Evolutionary conservation across 441 rosid genomes (phyloP).

Genomic region (Kokia cookei): DNA sequence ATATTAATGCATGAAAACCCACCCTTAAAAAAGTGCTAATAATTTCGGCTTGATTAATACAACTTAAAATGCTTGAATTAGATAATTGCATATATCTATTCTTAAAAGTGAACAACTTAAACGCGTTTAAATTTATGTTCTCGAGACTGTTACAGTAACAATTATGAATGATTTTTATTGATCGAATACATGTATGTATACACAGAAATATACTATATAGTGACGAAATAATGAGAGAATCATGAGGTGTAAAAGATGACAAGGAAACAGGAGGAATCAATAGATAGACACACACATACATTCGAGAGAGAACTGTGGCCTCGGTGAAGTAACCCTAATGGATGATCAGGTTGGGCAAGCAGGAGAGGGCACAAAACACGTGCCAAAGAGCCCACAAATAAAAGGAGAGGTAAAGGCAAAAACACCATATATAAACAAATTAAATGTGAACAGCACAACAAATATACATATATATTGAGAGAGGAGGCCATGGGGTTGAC

Average conservation of each 20-base stretch:
- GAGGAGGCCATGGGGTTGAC: slow-evolving; percentile 10
- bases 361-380: background rate
- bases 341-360: slow-evolving; percentile 8
- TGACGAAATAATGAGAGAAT: slow-evolving; percentile 29
- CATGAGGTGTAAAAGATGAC: slow-evolving; percentile 22
- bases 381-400: slow-evolving; percentile 7
- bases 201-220: background rate
- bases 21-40: too few species aligned
- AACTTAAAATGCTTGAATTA: too few species aligned
- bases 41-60: too few species aligned
- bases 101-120: too few species aligned
- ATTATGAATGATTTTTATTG: background rate
- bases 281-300: background rate
- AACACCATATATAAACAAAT: background rate
- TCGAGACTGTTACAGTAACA: too few species aligned
- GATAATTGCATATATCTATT: too few species aligned
- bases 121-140: too few species aligned
- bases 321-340: background rate
- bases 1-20: too few species aligned
- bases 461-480: background rate
- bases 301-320: background rate
- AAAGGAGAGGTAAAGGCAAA: background rate
- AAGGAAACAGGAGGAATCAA: background rate
- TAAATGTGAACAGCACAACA: background rate
- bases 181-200: background rate